These are phyloP conservation scores for Amauroascus verrucosus DNA, from an alignment of 2,329 filamentous ascomycete species.

Conservation along the genomic window DNA sequence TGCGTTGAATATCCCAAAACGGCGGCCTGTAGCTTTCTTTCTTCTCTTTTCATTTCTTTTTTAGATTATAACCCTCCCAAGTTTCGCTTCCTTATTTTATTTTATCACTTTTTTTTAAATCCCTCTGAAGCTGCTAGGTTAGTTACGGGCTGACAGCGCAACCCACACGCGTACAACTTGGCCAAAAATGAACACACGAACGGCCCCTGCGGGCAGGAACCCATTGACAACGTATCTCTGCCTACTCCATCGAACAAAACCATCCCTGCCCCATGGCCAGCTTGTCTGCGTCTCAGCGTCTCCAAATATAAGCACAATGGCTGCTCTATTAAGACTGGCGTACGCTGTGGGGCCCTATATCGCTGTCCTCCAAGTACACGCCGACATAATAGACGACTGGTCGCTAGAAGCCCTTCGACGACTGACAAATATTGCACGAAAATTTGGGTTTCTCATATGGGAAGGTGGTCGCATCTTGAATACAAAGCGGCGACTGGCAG, in stretches of 20 bases:
- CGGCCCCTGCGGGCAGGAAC: constrained; percentile 21
- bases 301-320: constrained; percentile 48
- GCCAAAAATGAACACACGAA: constrained; percentile 11
- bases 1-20: no score
- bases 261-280: constrained; percentile 29
- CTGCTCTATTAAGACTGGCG: constrained; percentile 46
- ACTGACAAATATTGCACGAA: constrained; percentile 28
- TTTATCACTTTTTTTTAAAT: no score
- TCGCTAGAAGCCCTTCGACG: constrained; percentile 43
- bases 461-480: constrained; percentile 34
- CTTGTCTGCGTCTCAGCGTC: constrained; percentile 42
- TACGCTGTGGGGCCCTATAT: constrained; percentile 52
- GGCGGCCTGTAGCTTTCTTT: background rate
- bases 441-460: constrained; percentile 33
- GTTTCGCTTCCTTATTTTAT: no score
- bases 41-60: no score
- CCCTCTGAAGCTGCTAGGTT: no score
- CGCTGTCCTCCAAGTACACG: constrained; percentile 51
- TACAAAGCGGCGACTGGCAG: constrained; percentile 26
- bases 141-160: no score
- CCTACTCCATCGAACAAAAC: constrained; percentile 26
- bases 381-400: constrained; percentile 53
- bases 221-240: constrained; percentile 31
- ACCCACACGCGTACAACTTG: no score
- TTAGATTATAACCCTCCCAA: no score